These are phyloP conservation scores for Schizosaccharomyces japonicus DNA, from an alignment of 805 yeast species.

Conservation along the genomic window DNA sequence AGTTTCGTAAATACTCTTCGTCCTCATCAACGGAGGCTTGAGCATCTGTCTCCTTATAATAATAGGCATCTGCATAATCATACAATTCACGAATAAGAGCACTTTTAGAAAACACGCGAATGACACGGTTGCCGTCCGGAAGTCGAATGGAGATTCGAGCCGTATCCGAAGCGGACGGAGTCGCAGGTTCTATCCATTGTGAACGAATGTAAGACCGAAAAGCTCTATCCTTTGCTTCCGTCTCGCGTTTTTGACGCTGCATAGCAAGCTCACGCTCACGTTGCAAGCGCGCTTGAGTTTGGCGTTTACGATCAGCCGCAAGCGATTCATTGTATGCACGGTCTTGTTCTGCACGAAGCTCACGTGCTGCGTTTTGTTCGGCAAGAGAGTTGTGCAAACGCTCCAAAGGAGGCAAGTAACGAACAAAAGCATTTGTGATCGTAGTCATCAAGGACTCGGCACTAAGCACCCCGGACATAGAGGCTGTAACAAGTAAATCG, in stretches of 20 bases:
- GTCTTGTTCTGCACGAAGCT: conserved; percentile 52
- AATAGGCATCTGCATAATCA: background rate
- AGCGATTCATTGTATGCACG: conserved; percentile 50
- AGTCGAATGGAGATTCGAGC: conserved; percentile 1
- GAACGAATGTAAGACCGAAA: conserved; percentile 7
- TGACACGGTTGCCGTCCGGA: conserved; percentile 1
- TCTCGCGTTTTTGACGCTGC: conserved; percentile 10
- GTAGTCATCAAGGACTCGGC: conserved; percentile 16
- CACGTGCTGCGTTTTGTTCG: conserved; percentile 29
- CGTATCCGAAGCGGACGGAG: background rate
- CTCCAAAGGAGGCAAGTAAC: conserved; percentile 37
- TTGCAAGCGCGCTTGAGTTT: conserved; percentile 13
- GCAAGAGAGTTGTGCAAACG: conserved; percentile 39
- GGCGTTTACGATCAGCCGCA: conserved; percentile 36
- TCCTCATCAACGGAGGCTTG: conserved; percentile 5
- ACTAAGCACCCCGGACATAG: conserved; percentile 26
- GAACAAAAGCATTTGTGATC: conserved; percentile 25
- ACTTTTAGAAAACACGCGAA: background rate
- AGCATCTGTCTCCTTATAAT: background rate
- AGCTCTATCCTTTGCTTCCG: conserved; percentile 6
- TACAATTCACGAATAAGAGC: background rate
- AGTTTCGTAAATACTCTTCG: conserved; percentile 13
- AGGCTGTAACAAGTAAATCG: background rate
- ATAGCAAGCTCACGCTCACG: conserved; percentile 12
- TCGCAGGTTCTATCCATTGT: background rate